Percentiles rank a stretch among this genome's conserved stretches.
Conservation (phyloP, 2,329 filamentous ascomycete genomes). For the Colletotrichum eremochloae region DNA sequence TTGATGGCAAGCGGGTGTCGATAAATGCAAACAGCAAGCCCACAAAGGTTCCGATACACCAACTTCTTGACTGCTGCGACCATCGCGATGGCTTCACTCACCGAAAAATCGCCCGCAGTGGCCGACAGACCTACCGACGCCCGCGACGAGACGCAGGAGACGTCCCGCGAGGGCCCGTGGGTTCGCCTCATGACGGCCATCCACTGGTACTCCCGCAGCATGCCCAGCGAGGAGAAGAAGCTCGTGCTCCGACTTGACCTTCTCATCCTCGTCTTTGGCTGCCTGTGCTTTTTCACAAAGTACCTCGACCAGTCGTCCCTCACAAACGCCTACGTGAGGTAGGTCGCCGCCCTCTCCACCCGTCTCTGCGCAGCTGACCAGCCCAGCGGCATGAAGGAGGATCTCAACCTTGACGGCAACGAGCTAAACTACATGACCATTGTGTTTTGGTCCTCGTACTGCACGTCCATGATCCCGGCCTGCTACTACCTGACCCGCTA, state of each 20-base stretch:
- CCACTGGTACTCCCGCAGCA: constrained; percentile 52
- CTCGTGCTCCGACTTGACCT: constrained; percentile 55
- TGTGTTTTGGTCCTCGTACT: constrained; percentile 55
- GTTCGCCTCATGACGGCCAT: constrained; percentile 47
- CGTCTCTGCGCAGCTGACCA: constrained; percentile 6
- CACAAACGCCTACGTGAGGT: constrained; percentile 55
- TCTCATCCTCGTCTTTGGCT: constrained; percentile 54
- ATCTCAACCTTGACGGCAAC: constrained; percentile 51
- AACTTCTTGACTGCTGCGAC: neutral
- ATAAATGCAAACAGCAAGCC: neutral
- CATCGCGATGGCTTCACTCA: constrained; percentile 22
- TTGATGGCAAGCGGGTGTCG: constrained; percentile 9
- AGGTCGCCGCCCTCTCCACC: neutral
- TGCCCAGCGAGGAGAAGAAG: constrained; percentile 50
- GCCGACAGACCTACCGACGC: constrained; percentile 12
- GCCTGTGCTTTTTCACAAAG: constrained; percentile 56
- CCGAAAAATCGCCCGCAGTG: constrained; percentile 31
- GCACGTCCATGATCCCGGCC: constrained; percentile 56
- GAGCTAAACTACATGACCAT: constrained; percentile 51
- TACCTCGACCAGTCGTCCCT: constrained; percentile 54
- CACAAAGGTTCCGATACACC: neutral
- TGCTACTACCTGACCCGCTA: constrained; percentile 54
- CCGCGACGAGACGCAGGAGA: constrained; percentile 4
- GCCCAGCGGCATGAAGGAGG: constrained; percentile 55
- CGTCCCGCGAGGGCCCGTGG: constrained; percentile 43